phyloP scores from a whole-genome alignment of 148 eudicot species.

The Rhododendron williamsianum region DNA sequence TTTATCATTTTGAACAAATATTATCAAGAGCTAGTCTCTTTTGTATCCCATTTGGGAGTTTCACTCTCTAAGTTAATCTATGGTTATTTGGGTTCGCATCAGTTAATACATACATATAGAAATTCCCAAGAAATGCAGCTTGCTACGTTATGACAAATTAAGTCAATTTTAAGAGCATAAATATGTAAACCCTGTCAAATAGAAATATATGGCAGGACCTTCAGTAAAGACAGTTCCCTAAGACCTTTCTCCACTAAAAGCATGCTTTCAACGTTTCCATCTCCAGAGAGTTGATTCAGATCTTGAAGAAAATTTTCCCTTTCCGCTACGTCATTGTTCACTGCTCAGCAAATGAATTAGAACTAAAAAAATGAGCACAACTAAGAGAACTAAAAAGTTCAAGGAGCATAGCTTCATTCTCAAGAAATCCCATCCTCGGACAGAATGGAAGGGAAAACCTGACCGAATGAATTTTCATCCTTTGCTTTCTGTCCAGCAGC shows the following conservation, averaged over 20 bases:
- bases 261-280: constrained; percentile 78
- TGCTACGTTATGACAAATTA: background rate
- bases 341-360: constrained; percentile 34
- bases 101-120: background rate
- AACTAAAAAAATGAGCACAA: background rate
- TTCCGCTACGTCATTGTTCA: constrained; percentile 41
- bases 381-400: background rate
- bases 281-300: constrained; percentile 42
- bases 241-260: constrained; percentile 88
- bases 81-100: too few relatives aligned
- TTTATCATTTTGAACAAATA: too few relatives aligned
- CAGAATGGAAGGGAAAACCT: constrained; percentile 1
- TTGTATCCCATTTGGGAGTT: too few relatives aligned
- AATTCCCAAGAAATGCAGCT: background rate
- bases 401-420: background rate
- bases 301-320: constrained; percentile 31
- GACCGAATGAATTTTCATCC: constrained; percentile 48
- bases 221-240: constrained; percentile 66
- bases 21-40: too few relatives aligned
- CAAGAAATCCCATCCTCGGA: background rate
- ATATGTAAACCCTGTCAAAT: background rate
- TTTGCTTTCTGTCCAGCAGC: constrained; percentile 86
- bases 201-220: constrained; percentile 37
- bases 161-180: background rate
- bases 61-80: too few relatives aligned